Conservation (phyloP, 2,329 filamentous ascomycete genomes). For the Zymoseptoria tritici region DNA sequence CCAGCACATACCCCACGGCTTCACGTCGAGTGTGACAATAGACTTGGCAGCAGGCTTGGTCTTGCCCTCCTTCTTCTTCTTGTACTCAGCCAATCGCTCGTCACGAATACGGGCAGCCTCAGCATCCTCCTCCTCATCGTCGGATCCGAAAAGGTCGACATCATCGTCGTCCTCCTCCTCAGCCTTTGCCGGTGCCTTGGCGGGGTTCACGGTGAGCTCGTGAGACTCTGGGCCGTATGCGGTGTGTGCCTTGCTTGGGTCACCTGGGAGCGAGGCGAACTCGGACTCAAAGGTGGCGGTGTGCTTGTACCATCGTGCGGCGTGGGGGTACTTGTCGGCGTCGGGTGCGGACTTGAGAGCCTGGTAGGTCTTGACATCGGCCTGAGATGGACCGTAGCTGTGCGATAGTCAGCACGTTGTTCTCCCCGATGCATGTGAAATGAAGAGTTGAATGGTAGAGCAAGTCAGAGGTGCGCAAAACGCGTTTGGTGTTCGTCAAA, state of each 20-base stretch:
- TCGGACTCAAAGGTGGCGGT: constrained; percentile 87
- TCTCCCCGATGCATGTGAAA: constrained; percentile 13
- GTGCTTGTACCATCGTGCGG: constrained; percentile 98
- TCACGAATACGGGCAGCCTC: constrained; percentile 79
- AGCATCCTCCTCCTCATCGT: constrained; percentile 88
- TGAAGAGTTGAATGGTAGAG: constrained; percentile 10
- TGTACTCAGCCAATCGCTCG: constrained; percentile 87
- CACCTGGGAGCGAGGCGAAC: constrained; percentile 83
- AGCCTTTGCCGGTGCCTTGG: constrained; percentile 65
- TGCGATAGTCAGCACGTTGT: constrained; percentile 7
- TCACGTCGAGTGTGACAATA: constrained; percentile 89
- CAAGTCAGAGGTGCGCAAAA: constrained; percentile 67
- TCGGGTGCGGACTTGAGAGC: constrained; percentile 68
- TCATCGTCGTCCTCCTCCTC: constrained; percentile 65
- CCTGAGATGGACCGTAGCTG: constrained; percentile 71
- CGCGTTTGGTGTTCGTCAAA: constrained; percentile 70
- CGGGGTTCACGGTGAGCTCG: constrained; percentile 74
- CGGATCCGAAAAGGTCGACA: constrained; percentile 86
- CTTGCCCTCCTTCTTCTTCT: constrained; percentile 94
- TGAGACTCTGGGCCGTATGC: constrained; percentile 80
- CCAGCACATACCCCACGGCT: constrained; percentile 84
- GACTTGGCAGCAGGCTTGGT: constrained; percentile 91
- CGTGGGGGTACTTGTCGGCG: constrained; percentile 82
- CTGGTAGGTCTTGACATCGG: constrained; percentile 95
- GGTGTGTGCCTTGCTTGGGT: constrained; percentile 80